phyloP scores from a whole-genome alignment of 2,329 filamentous ascomycete genomes.

The Beauveria scarabaeidicola region DNA sequence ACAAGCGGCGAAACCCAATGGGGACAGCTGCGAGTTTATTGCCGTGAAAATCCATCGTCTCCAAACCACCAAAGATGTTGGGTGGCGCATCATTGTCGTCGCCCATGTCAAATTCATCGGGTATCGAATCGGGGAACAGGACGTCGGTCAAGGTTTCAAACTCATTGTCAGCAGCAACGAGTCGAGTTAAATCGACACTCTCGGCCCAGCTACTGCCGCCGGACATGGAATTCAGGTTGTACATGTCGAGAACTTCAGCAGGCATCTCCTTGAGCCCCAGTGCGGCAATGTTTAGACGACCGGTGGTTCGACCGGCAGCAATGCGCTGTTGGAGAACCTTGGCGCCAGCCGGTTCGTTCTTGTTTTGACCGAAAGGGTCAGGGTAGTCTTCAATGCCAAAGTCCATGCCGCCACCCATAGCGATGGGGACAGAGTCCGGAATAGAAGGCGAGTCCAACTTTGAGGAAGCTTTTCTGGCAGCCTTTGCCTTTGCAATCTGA shows the following conservation, averaged over 20 bases:
- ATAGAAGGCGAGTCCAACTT: background rate
- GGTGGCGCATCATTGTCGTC: slow-evolving; percentile 57
- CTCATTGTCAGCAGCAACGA: slow-evolving; percentile 87
- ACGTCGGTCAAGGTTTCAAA: slow-evolving; percentile 63
- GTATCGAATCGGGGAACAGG: slow-evolving; percentile 67
- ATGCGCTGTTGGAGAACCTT: slow-evolving; percentile 68
- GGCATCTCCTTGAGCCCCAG: slow-evolving; percentile 75
- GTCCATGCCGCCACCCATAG: slow-evolving; percentile 34
- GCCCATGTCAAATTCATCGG: slow-evolving; percentile 40
- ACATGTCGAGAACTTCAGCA: slow-evolving; percentile 80
- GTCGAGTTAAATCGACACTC: slow-evolving; percentile 74
- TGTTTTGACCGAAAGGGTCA: slow-evolving; percentile 64
- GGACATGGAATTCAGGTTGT: slow-evolving; percentile 61
- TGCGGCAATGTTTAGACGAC: slow-evolving; percentile 80
- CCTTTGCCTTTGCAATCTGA: slow-evolving; percentile 88
- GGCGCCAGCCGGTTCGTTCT: slow-evolving; percentile 48
- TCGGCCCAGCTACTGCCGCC: slow-evolving; percentile 75
- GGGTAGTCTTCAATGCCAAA: slow-evolving; percentile 42
- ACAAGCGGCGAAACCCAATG: slow-evolving; percentile 63
- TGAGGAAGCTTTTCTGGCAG: slow-evolving; percentile 55
- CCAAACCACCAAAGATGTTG: slow-evolving; percentile 73
- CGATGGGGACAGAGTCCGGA: slow-evolving; percentile 30
- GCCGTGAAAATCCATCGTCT: slow-evolving; percentile 77
- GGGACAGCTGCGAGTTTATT: slow-evolving; percentile 70
- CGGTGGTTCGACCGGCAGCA: slow-evolving; percentile 63